Percentiles rank a stretch among this genome's conserved stretches.
Conservation (phyloP, 129 eudicot species). For the Logfia minima region DNA sequence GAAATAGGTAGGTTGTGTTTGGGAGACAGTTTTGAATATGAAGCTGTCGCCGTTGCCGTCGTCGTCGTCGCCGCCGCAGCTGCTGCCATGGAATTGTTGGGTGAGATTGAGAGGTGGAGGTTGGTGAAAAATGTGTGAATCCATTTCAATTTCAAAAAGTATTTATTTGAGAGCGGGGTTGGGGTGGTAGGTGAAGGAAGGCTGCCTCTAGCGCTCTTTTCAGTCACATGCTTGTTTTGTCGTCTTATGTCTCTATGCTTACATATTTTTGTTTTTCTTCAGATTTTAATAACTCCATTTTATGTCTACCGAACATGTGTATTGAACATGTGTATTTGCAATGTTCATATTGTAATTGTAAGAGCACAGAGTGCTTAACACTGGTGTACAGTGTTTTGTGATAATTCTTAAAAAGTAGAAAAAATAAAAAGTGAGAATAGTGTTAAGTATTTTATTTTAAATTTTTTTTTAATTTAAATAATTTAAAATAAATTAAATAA, state of each 20-base stretch:
- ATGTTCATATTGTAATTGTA: too few relatives aligned
- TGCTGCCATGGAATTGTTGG: conserved; percentile 26
- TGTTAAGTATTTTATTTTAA: too few relatives aligned
- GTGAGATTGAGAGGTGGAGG: conserved; percentile 16
- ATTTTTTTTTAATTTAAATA: too few relatives aligned
- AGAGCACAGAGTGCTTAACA: too few relatives aligned
- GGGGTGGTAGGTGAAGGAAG: conserved; percentile 21
- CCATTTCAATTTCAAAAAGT: not conserved
- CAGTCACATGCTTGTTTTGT: not conserved
- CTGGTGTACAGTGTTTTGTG: too few relatives aligned
- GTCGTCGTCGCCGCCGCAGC: conserved; percentile 24
- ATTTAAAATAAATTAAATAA: too few relatives aligned
- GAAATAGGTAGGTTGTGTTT: conserved; percentile 21
- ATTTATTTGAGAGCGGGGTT: conserved; percentile 9
- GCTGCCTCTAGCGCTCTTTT: not conserved
- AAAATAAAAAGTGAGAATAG: too few relatives aligned
- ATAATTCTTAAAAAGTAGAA: too few relatives aligned
- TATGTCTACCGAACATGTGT: too few relatives aligned
- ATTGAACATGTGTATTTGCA: too few relatives aligned
- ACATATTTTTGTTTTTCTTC: too few relatives aligned
- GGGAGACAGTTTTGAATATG: conserved; percentile 25
- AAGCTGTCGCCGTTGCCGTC: conserved; percentile 16
- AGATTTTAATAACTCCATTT: too few relatives aligned
- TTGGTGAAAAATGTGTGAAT: conserved; percentile 19
- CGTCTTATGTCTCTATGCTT: not conserved